phyloP scores from a whole-genome alignment of 116 monocot species.

The Cymodocea nodosa region DNA sequence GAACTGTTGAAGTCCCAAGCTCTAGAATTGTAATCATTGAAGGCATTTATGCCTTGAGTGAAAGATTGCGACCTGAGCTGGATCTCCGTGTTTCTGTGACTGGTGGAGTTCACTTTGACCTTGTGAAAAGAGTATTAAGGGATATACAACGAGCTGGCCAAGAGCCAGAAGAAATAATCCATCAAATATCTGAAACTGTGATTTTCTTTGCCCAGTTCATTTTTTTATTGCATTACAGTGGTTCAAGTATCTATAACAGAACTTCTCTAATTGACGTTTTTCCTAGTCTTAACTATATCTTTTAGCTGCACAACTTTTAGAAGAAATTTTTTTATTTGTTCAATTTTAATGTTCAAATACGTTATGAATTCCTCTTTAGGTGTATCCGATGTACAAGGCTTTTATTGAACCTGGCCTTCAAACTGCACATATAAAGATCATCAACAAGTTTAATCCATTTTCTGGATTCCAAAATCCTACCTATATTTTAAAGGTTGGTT shows the following conservation, averaged over 20 bases:
- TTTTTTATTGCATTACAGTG: not conserved
- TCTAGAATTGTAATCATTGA: constrained; percentile 91
- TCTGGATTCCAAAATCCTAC: constrained; percentile 97
- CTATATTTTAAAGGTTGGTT: constrained; percentile 94
- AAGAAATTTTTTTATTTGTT: not conserved
- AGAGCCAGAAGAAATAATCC: constrained; percentile 99
- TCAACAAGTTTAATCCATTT: constrained; percentile 99
- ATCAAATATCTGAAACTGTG: constrained; percentile 99
- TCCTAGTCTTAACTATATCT: not conserved
- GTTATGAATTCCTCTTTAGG: constrained; percentile 29
- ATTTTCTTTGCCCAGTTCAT: constrained; percentile 1
- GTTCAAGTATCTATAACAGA: not conserved
- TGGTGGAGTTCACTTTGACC: constrained; percentile 97
- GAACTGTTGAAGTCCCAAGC: constrained; percentile 85
- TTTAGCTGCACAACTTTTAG: constrained; percentile 1
- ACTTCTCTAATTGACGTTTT: not conserved
- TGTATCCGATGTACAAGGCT: constrained; percentile 99
- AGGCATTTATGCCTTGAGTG: constrained; percentile 96
- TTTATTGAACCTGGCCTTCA: constrained; percentile 96
- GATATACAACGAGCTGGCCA: constrained; percentile 98
- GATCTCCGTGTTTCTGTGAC: constrained; percentile 99
- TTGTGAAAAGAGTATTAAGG: constrained; percentile 96
- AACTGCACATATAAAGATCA: constrained; percentile 98
- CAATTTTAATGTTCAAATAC: not conserved
- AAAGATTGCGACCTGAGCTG: constrained; percentile 61